Base-by-base conservation (phyloP, 768 basidiomycete species). In the Tylopilus subfusipes region DNA sequence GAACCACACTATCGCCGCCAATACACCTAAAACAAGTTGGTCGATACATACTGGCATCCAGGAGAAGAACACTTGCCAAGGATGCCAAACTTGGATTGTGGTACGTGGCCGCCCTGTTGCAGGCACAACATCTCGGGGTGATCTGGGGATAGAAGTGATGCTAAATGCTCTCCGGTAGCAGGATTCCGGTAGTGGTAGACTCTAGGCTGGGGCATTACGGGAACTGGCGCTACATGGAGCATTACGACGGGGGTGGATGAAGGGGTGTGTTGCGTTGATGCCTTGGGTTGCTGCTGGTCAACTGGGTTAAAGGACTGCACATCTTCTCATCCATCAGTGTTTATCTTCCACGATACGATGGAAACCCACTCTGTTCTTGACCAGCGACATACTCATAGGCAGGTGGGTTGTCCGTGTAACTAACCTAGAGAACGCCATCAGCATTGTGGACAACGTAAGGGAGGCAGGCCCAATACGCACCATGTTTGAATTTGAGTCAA, bases 1-100 rank as follows among this genome's bases (percentile, higher is more conserved):
- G 74, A 93, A 93, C 90, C 89, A 93, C 55, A 93, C 74, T 24
- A 93, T 72, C 5, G 91, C 90, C 9, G 87, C 87, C n/a, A 93
- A 71, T 30, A 93, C 70, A 51, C 90, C 90, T 90, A 56, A 31
- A 47, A 36, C 24, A 9, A 21, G 25, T 54, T 40, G 48, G 46
- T 50, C 21, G 18, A 30, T 5, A 38, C 12, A 39, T 18, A 10
- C 3, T 10, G 6, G n/a, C 27, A 48, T 44, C 2, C 19, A 36
- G 25, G 46, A 42, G 44, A 62, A 31, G 5, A 30, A 1, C 16
- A 68, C 82, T 61, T 65, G 84, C 88, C 90, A 9, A 92, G 76
- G 4, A 90, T 53, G 4, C 91, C 88, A 63, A 78, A 93, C 43
- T 76, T 81, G 21, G 85, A 82, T 33, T 82, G 71, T 5, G 78